A percentile compares a stretch with the other conserved stretches of the same genome.
Conservation (phyloP, 2,329 filamentous ascomycete genomes). For the Ceratocystis diversiconidia region DNA sequence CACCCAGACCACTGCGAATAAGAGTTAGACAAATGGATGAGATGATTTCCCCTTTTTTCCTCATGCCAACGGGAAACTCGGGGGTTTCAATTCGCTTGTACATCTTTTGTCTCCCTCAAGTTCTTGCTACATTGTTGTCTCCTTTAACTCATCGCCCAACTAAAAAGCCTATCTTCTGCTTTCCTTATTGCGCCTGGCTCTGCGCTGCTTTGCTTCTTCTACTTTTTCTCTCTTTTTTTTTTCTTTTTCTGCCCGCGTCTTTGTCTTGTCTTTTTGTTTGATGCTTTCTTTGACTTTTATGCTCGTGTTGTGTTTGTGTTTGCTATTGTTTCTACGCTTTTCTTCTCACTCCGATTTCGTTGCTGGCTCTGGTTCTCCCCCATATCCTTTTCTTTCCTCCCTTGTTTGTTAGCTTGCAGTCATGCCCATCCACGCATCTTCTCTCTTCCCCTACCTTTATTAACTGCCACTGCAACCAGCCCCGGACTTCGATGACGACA, state of each 20-base stretch:
- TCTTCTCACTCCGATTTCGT: constrained; percentile 5
- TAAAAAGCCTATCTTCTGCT: background rate
- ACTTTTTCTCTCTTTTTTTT: background rate
- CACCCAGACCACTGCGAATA: background rate
- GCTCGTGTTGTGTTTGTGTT: constrained; percentile 12
- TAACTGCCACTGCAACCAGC: constrained; percentile 10
- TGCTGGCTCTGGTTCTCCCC: constrained; percentile 7
- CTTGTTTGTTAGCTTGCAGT: background rate
- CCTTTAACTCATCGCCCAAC: background rate
- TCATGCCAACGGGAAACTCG: background rate
- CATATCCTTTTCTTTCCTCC: background rate
- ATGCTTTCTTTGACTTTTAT: constrained; percentile 13
- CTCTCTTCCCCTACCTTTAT: constrained; percentile 1
- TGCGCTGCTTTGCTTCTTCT: background rate
- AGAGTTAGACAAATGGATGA: background rate
- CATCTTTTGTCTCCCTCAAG: background rate
- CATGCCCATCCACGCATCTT: background rate
- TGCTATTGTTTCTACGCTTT: background rate
- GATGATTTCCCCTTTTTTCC: background rate
- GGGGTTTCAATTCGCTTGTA: too few relatives aligned
- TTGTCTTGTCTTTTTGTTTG: constrained; percentile 13
- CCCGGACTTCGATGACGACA: constrained; percentile 18
- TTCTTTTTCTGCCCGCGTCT: background rate
- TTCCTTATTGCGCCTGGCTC: constrained; percentile 2
- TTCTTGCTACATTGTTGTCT: background rate